Evolutionary conservation across 352 stramenopile genomes (phyloP), one percentile per base, ranked within the genome.

Genomic region (Globisporangium spinosum): DNA sequence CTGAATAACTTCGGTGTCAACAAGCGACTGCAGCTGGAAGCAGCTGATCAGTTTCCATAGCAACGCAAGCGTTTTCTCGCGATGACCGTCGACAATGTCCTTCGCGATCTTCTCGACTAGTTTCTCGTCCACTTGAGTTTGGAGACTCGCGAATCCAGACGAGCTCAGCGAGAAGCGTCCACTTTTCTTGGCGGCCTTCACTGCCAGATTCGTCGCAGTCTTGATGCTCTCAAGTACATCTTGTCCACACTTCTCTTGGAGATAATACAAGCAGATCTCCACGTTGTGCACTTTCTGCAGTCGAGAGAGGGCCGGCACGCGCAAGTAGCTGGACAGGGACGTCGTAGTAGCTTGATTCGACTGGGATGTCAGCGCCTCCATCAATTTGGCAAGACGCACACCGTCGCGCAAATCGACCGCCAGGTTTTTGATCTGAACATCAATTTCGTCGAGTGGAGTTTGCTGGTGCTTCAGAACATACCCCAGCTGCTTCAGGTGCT

Each of bases 211-310:
- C 72, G 35, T 68, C 69, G 65, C 64, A 72, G 34, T 49, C 57
- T 86, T 85, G 17, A 92, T 76, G 34, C 76, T 82, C 58, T 85
- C 79, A 1, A 92, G 67, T 17, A 90, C 73, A 47, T 77, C 77
- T 3, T 72, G 65, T 49, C 78, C 84, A 45, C 86, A 95, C 59
- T 89, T 89, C 43, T 85, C 82, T 65, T 94, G 77, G 40, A 98
- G 68, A 45, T 82, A 92, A 55, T 88, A 74, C 34, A 99, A 67
- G 29, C 93, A 97, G 29, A 98, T 81, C 66, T 96, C 86, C 0
- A 98, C 89, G 73, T 99, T 99, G 80, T 98, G 93, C 10, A 98
- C 79, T 75, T 99, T 99, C 73, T 99, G 92, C 13, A 98, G 77
- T 17, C 96, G 78, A n/a, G 95, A 98, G 9, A 97, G 72, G 20